These are phyloP conservation scores for Pelargonium australe DNA, from an alignment of 441 rosid genomes.

Conservation along the genomic window DNA sequence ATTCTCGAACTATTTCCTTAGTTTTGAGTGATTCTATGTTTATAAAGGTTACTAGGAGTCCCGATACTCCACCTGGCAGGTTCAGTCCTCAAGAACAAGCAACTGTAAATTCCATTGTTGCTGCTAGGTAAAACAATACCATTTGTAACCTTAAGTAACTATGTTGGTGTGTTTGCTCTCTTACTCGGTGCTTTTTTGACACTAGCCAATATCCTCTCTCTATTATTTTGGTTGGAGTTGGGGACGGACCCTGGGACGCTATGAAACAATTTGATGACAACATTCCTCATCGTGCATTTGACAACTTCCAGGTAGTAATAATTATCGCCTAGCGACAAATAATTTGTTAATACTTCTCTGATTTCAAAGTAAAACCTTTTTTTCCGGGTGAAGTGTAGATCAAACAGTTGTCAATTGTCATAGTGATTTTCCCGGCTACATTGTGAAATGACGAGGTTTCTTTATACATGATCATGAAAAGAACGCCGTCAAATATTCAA, in stretches of 20 bases:
- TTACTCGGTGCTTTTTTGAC: slow-evolving; percentile 18
- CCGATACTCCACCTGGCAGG: slow-evolving; percentile 49
- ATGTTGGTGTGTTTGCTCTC: slow-evolving; percentile 13
- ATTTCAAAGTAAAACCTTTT: too few relatives aligned
- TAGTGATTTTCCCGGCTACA: too few relatives aligned
- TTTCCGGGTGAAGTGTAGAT: too few relatives aligned
- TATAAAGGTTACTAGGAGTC: slow-evolving; percentile 60
- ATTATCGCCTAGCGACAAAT: neutral
- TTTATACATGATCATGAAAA: too few relatives aligned
- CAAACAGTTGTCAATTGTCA: too few relatives aligned
- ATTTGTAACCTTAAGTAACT: slow-evolving; percentile 10
- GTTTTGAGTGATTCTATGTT: neutral
- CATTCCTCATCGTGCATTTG: slow-evolving; percentile 76
- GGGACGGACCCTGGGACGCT: slow-evolving; percentile 97
- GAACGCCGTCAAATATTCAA: too few relatives aligned
- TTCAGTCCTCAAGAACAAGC: slow-evolving; percentile 77
- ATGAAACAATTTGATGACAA: slow-evolving; percentile 86
- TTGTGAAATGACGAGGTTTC: too few relatives aligned
- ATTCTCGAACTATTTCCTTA: neutral
- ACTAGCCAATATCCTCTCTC: slow-evolving; percentile 76
- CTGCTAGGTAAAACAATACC: slow-evolving; percentile 58
- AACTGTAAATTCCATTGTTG: slow-evolving; percentile 69
- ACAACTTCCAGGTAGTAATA: slow-evolving; percentile 80
- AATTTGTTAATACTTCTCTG: too few relatives aligned
- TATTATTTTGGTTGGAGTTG: slow-evolving; percentile 83